Conservation (phyloP, 2,329 filamentous ascomycete genomes). For the Cladorrhinum sp. region DNA sequence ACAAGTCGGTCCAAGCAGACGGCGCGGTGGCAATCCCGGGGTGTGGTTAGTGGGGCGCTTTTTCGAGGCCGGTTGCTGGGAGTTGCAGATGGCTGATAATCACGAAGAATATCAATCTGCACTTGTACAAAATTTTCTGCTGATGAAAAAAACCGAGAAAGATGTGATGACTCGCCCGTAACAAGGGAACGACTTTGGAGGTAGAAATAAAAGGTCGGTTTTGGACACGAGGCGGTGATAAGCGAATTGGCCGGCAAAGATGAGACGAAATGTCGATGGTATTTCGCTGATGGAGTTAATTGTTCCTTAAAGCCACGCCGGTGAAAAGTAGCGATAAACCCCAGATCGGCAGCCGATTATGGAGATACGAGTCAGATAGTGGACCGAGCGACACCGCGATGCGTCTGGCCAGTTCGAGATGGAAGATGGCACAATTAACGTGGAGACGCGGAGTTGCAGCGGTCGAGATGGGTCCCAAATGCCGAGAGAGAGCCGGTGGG, state of each 20-base stretch:
- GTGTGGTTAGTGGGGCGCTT: conserved; percentile 14
- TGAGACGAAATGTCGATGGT: not conserved
- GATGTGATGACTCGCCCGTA: conserved; percentile 15
- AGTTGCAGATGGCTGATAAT: conserved; percentile 17
- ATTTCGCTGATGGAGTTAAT: not conserved
- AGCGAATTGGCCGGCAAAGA: not conserved
- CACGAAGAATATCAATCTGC: conserved; percentile 18
- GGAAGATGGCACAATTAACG: too few relatives aligned
- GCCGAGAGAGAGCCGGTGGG: conserved; percentile 16
- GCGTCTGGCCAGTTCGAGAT: conserved; percentile 6
- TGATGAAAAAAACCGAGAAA: not conserved
- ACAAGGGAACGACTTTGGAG: conserved; percentile 1
- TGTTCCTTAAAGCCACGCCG: conserved; percentile 15
- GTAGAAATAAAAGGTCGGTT: conserved; percentile 16
- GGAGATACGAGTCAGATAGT: conserved; percentile 18
- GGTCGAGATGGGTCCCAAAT: conserved; percentile 23
- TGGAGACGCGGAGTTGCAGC: conserved; percentile 12
- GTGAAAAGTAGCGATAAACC: conserved; percentile 5
- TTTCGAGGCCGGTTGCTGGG: conserved; percentile 16
- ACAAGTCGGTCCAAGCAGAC: conserved; percentile 6
- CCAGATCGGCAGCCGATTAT: conserved; percentile 20
- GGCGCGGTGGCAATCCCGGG: conserved; percentile 24
- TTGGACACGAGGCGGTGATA: conserved; percentile 12
- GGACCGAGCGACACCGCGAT: not conserved
- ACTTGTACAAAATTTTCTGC: not conserved